These are phyloP conservation scores for Corylus americana DNA, from an alignment of 306 rosid genomes.

Conservation along the genomic window DNA sequence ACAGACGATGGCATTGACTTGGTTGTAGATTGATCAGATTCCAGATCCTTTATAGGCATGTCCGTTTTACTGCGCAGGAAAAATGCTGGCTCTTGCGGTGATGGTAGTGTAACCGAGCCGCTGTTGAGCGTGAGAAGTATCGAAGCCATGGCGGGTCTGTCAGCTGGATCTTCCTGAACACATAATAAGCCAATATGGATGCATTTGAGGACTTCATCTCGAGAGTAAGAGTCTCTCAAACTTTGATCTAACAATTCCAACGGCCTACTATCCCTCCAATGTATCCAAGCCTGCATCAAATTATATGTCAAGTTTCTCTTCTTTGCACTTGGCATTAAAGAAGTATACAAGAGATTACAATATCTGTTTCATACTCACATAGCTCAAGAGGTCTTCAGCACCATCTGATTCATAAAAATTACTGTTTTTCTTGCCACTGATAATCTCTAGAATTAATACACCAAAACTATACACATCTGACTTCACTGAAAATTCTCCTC, in stretches of 20 bases:
- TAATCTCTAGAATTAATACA: slow-evolving; percentile 26
- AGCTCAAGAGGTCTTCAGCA: slow-evolving; percentile 5
- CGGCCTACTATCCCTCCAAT: slow-evolving; percentile 40
- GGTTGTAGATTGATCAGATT: not conserved
- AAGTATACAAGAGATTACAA: not conserved
- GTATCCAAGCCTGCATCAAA: slow-evolving; percentile 49
- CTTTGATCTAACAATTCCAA: slow-evolving; percentile 27
- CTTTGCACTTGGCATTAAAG: not conserved
- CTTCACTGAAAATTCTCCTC: slow-evolving; percentile 14
- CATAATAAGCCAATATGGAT: slow-evolving; percentile 36
- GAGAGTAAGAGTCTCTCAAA: not conserved
- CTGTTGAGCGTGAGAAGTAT: slow-evolving; percentile 20
- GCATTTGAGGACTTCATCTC: slow-evolving; percentile 17
- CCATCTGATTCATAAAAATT: not conserved
- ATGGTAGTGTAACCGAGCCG: not conserved
- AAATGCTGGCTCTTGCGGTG: not conserved
- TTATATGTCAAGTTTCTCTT: not conserved
- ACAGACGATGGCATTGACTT: not conserved
- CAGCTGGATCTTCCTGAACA: slow-evolving; percentile 30
- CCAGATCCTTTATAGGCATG: not conserved
- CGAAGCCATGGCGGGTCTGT: slow-evolving; percentile 31
- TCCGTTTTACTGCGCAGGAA: not conserved
- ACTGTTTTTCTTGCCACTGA: slow-evolving; percentile 27
- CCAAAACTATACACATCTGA: slow-evolving; percentile 31
- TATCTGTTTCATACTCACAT: slow-evolving; percentile 14